Base-by-base conservation (phyloP, 805 yeast species). In the Debaryomyces tyrocola region DNA sequence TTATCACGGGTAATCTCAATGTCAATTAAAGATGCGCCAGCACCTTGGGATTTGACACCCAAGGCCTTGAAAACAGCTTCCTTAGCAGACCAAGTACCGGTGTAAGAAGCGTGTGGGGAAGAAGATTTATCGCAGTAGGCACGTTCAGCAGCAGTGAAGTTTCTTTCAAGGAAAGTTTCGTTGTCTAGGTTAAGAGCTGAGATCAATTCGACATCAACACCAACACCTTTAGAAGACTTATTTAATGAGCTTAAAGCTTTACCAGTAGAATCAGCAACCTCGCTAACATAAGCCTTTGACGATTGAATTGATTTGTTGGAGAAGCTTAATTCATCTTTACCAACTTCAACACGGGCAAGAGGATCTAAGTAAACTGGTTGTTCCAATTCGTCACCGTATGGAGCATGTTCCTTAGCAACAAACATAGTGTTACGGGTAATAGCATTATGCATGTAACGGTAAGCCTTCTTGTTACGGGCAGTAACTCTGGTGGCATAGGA, bases 51-150 rank as follows among this genome's bases (percentile, higher is more conserved):
- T 62, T 80, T 79, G 52, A 89, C 96, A 51, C 94, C 91, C 62
- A 94, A 77, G 15, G 96, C 88, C 76, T 94, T 94, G 84, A 94
- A 94, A 31, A 91, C 97, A 37, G 99, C 99, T 75, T 94, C 99
- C 74, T 94, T 94, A 38, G 99, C 99, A 27, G 97, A 89, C 99
- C 99, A 94, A 37, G 96, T 87, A 40, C 99, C 99, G 21, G 99
- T 90, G 70, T 80, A 94, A 3, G 97, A 89, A 11, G 98, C 89
- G 61, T 83, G 87, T 43, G 94, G 88, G 54, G 78, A 78, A 37
- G 97, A 77, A 28, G 97, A 83, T 29, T 74, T 63, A 49, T 68
- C 56, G 68, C 97, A 90, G 77, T 94, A 94, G 31, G 73, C 75
- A 55, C 85, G 84, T 75, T 94, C 99, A 14, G 69, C 74, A 6